Conservation (phyloP, 148 eudicot species). For the Rheum nobile region DNA sequence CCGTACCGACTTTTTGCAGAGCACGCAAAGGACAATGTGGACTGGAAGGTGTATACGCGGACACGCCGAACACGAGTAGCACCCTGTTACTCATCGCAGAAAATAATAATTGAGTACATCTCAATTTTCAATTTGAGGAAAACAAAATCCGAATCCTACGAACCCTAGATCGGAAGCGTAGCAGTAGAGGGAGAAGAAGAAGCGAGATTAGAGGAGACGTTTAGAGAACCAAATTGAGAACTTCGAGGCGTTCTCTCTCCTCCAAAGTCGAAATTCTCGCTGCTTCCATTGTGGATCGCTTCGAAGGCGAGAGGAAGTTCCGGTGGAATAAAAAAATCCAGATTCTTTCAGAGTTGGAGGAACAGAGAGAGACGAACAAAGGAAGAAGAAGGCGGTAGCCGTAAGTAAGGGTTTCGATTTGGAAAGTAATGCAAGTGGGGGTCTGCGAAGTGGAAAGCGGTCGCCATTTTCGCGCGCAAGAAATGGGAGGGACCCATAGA, state of each 20-base stretch:
- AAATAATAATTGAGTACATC: neutral
- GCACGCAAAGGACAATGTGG: constrained; percentile 46
- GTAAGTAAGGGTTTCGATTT: neutral
- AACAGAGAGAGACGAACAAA: neutral
- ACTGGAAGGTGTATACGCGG: neutral
- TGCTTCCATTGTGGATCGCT: neutral
- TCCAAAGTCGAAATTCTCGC: neutral
- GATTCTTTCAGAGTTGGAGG: neutral
- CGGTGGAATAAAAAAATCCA: neutral
- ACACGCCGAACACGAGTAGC: constrained; percentile 3
- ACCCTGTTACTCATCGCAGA: neutral
- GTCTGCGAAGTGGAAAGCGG: neutral
- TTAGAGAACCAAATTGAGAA: neutral
- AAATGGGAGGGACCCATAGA: neutral
- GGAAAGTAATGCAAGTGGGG: neutral
- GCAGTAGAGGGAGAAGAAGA: neutral
- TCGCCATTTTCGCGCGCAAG: constrained; percentile 5
- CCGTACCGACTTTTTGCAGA: constrained; percentile 13
- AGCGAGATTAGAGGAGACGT: constrained; percentile 4
- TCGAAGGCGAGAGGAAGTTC: neutral
- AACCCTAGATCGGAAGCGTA: constrained; percentile 3
- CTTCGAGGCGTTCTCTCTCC: neutral
- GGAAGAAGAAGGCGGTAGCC: neutral
- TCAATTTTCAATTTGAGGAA: neutral
- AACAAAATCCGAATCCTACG: neutral